A percentile compares a stretch with the other conserved stretches of the same genome.
Conservation (phyloP, 371 early-diverging fungal species). For the Saksenaea vasiformis region DNA sequence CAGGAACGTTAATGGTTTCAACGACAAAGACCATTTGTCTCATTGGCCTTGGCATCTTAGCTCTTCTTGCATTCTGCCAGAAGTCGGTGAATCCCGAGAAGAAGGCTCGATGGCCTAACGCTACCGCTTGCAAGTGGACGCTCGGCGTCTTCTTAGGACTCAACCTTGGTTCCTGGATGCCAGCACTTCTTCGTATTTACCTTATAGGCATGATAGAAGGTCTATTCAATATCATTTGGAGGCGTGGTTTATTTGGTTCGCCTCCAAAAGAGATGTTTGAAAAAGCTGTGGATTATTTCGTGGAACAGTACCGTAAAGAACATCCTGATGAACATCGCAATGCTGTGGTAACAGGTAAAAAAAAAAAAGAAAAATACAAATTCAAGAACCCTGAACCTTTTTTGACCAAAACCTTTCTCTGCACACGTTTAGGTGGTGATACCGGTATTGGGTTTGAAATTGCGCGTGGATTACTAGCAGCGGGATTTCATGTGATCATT, state of each 20-base stretch:
- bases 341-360: conserved; percentile 31
- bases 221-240: conserved; percentile 24
- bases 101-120: not conserved
- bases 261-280: conserved; percentile 8
- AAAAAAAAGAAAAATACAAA: no score
- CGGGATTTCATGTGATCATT: conserved; percentile 40
- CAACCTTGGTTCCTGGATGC: not conserved
- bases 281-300: conserved; percentile 7
- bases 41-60: not conserved
- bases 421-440: conserved; percentile 47
- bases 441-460: conserved; percentile 48
- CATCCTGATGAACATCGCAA: not conserved
- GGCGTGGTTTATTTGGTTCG: conserved; percentile 20
- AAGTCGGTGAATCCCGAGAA: not conserved
- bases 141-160: not conserved
- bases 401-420: no score
- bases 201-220: conserved; percentile 37
- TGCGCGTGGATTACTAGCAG: conserved; percentile 27
- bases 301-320: conserved; percentile 6
- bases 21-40: not conserved
- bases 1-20: not conserved
- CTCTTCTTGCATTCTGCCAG: not conserved
- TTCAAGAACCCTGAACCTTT: not conserved
- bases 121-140: not conserved
- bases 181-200: conserved; percentile 27